Base-by-base conservation (phyloP, 805 yeast species). In the Suhomyces prunicola region DNA sequence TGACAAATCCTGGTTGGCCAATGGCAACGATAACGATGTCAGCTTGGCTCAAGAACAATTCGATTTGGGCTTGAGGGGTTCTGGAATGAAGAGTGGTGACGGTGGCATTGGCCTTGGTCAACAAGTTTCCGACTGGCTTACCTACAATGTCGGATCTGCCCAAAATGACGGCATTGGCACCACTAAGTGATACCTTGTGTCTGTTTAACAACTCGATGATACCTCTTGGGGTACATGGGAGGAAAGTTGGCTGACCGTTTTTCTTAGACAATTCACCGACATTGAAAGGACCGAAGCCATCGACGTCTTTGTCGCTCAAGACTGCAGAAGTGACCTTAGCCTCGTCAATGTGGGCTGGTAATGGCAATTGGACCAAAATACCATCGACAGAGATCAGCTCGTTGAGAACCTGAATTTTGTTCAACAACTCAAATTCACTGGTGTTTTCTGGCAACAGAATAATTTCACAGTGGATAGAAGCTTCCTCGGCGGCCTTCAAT, bases 11-110 rank as follows among this genome's bases (percentile, higher is more conserved):
- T 22, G 97, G 89, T 55, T 82, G 79, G 51, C 98, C 99, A 59
- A 92, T 87, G 15, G 98, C 98, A 47, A 96, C 90, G 46, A 93
- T 87, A 17, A 93, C 88, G 50, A 93, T 83, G 68, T 94, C 98
- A 8, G 97, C 97, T 45, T 74, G 70, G 26, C 76, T 70, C 50
- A 88, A 72, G 53, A 79, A 67, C 35, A 68, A 67, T 52, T 74
- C 73, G 48, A 81, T 69, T 44, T 80, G 79, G 24, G 80, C 70
- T 59, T 81, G 75, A 44, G 76, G 68, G 24, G 94, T 82, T 63
- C 77, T 77, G 46, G 90, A 84, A 69, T 88, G 96, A 65, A 89
- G 82, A 47, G 81, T 74, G 12, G 94, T 86, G 44, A 88, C 94
- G 17, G 89, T 87, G 50, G 93, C 90, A 65, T 88, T 80, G 57